Evolutionary conservation across 1,284 basidiomycete genomes (phyloP), one percentile per base, ranked within the genome.

Genomic region (Wallemia mellicola): DNA sequence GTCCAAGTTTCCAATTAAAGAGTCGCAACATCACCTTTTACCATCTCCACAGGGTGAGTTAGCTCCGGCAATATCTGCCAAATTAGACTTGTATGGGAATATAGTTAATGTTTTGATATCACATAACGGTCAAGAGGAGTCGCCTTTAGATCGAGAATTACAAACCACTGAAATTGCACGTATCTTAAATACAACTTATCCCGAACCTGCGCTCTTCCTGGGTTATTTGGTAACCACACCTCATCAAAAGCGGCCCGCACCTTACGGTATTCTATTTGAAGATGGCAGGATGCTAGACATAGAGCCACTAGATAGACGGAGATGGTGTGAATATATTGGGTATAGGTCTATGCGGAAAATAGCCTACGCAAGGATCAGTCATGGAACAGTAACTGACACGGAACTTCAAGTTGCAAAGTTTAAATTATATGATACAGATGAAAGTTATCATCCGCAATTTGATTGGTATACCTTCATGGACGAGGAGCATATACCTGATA

Each of bases 1-100:
- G 2, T 86, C 84, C 9, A 89, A 89, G 79, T 94, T 87, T 72
- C 88, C 89, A 0, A 94, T 95, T 68, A 74, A 94, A 65, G 82
- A 82, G 66, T 84, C 85, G 2, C 83, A 80, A 2, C 88, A 94
- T 66, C 85, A 92, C 67, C 75, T 94, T 2, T 75, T 94, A 25
- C 88, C 89, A 0, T 91, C 86, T 1, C 89, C 89, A 33, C 71
- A 76, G 59, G 83, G 86, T 19, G 89, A 95, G 69, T 78, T 95
- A 19, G 89, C 89, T 0, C 89, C 89, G 0, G 87, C 87, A 0
- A 91, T 91, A 60, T 82, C 85, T 67, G 89, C 89, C 0, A 78
- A 86, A 3, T 73, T 95, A 17, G 83, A 92, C 62, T 74, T 91
- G 2, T 84, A 81, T 64, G 87, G 87, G 0, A 81, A 80, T 0